A percentile compares a stretch with the other conserved stretches of the same genome.
Conservation (phyloP, 257 asterid genomes). For the Nyctanthes arbortristis region DNA sequence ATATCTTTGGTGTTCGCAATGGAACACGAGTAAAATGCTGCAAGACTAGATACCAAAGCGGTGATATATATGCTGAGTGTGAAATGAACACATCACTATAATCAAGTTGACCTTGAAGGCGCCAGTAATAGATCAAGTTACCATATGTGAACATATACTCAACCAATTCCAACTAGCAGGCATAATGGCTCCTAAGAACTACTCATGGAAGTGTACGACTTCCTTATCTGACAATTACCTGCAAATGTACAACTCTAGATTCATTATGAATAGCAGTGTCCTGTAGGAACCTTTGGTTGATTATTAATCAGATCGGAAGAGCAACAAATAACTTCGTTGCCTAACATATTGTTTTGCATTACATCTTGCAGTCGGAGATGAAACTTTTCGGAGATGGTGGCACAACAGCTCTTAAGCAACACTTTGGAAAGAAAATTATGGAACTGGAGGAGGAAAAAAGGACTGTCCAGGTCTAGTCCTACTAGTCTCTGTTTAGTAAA, state of each 20-base stretch:
- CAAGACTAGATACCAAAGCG: background rate
- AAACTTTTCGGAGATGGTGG: slow-evolving; percentile 80
- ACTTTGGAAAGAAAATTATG: slow-evolving; percentile 82
- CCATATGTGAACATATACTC: too few relatives aligned
- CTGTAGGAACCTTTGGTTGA: background rate
- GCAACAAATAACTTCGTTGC: background rate
- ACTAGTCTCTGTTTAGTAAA: background rate
- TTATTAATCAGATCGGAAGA: slow-evolving; percentile 7
- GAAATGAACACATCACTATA: background rate
- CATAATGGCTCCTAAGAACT: background rate
- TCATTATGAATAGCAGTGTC: background rate
- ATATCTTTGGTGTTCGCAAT: too few relatives aligned
- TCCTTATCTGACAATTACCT: background rate
- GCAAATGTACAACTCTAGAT: background rate
- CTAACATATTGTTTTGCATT: slow-evolving; percentile 9
- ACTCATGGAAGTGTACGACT: background rate
- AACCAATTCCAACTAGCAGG: background rate
- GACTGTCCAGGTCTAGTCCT: slow-evolving; percentile 70
- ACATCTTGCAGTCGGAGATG: slow-evolving; percentile 84
- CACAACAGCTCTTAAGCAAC: slow-evolving; percentile 91
- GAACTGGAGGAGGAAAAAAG: slow-evolving; percentile 98
- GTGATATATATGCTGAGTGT: background rate
- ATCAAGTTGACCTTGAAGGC: background rate
- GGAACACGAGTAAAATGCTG: background rate
- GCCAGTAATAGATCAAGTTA: background rate